Base-by-base conservation (phyloP, 805 yeast genomes). In the Citeromyces matritensis region DNA sequence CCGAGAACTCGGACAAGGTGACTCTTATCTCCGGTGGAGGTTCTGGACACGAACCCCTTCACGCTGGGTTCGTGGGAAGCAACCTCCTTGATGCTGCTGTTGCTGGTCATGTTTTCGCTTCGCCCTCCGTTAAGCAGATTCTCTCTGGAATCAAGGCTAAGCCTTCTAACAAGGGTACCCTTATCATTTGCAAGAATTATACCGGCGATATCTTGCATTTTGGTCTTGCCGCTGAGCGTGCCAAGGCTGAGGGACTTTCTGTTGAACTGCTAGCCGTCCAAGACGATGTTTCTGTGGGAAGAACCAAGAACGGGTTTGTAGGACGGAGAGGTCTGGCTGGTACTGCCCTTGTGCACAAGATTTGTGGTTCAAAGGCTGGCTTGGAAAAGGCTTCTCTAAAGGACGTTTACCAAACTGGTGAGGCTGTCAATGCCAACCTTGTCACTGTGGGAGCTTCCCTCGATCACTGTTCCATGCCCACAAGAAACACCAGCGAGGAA, bases 301-400 rank as follows among this genome's bases (percentile, higher is more conserved):
- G 78, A 43, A 65, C 75, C 17, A 86, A 85, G 47, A 88, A 91
- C 47, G 85, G 83, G 13, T 69, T 81, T 61, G 96, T 88, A 31
- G 96, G 96, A 12, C 70, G 96, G 57, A 69, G 97, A 56, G 97
- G 94, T 21, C 63, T 86, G 34, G 94, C 96, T 0, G 97, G 95
- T 26, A 85, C 95, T 2, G 73, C 78, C 1, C 53, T 86, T 10
- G 84, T 84, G 21, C 96, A 86, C 56, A 86, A 86, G 53, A 60
- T 77, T 33, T 68, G 80, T 13, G 95, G 96, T 29, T 88, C 86
- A 3, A 76, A 72, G 25, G 61, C 73, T 9, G 63, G 70, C 15
- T n/a, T 25, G 14, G 47, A 49, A 10, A 55, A 51, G 43, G 63
- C 58, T 37, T 46, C 47, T 8, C 36, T 35, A 24, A 38, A 49